phyloP scores from a whole-genome alignment of 1,284 basidiomycete genomes.

The Wallemia mellicola region DNA sequence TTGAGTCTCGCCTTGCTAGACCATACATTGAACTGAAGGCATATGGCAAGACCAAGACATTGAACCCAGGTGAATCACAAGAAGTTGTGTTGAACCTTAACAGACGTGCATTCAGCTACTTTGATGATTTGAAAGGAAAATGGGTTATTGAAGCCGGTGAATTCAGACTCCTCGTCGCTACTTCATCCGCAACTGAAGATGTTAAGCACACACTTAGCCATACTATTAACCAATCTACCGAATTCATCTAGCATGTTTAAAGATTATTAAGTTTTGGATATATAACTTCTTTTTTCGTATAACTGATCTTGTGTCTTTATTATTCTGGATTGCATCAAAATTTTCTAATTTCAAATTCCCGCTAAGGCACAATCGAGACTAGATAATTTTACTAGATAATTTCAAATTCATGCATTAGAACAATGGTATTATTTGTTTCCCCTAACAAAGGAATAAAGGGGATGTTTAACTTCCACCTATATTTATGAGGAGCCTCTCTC shows the following conservation, averaged over 20 bases:
- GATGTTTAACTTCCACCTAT: background rate
- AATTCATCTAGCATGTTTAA: background rate
- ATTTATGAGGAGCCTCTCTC: background rate
- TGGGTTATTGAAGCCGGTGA: constrained; percentile 6
- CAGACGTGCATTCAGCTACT: constrained; percentile 7
- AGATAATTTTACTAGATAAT: background rate
- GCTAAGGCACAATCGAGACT: no score
- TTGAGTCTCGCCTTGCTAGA: background rate
- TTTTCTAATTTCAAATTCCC: background rate
- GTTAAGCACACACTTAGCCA: background rate
- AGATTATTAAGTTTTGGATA: background rate
- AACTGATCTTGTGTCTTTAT: background rate
- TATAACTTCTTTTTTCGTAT: background rate
- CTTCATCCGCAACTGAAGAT: constrained; percentile 1
- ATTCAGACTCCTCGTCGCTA: constrained; percentile 5
- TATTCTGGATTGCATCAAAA: background rate
- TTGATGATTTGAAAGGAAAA: constrained; percentile 3
- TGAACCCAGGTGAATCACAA: constrained; percentile 5
- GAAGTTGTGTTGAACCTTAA: constrained; percentile 4
- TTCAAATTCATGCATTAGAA: background rate
- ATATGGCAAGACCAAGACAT: constrained; percentile 6
- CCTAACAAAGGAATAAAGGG: background rate
- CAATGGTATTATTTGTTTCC: background rate
- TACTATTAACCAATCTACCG: background rate
- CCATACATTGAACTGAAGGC: constrained; percentile 8